These are phyloP conservation scores for Malus hybrid DNA, from an alignment of 331 rosid species.

Conservation along the genomic window DNA sequence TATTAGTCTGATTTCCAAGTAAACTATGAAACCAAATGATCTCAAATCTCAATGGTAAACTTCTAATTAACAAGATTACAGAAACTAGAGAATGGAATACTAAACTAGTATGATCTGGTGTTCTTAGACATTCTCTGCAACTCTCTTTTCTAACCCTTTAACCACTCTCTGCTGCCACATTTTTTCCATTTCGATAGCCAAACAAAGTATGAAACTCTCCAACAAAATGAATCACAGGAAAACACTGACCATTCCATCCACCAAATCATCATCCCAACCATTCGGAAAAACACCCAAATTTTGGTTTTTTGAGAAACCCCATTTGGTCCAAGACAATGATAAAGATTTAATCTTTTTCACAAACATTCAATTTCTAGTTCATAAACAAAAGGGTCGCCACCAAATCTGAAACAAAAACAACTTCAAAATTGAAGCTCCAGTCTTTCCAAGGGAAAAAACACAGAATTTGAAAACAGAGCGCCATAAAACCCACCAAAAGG, in stretches of 20 bases:
- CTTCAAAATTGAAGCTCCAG: not conserved
- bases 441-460: slow-evolving; percentile 1
- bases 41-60: not conserved
- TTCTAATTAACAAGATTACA: not conserved
- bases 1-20: not conserved
- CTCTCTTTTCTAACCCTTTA: no score
- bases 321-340: not conserved
- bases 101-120: no score
- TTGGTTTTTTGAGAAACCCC: not conserved
- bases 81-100: no score
- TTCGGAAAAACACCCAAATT: not conserved
- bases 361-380: not conserved
- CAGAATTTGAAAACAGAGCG: slow-evolving; percentile 1
- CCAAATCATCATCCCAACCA: not conserved
- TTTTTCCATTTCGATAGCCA: not conserved
- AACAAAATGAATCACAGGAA: not conserved
- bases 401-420: not conserved
- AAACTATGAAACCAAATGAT: no score
- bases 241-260: not conserved
- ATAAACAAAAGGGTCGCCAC: not conserved
- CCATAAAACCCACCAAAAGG: not conserved
- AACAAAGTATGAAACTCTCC: not conserved
- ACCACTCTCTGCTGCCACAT: not conserved
- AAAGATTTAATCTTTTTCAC: not conserved
- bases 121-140: not conserved